Evolutionary conservation across 257 asterid species (phyloP).

Genomic region (Solanum gracilifrons): DNA sequence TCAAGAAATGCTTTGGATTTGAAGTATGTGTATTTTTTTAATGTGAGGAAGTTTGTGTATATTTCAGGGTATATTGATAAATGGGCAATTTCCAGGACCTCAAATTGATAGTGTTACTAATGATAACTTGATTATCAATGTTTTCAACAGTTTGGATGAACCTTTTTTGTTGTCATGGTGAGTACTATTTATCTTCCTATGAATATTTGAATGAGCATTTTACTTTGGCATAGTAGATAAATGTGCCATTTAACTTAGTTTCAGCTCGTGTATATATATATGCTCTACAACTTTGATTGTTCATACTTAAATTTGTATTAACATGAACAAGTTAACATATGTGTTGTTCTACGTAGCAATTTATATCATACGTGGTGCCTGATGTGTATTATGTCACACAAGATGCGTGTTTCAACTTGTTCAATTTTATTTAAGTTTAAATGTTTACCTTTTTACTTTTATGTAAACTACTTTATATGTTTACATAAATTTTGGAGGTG

Average conservation of each 20-base stretch:
- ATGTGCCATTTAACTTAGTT: no score
- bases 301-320: no score
- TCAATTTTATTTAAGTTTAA: no score
- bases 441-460: not conserved
- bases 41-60: not conserved
- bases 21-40: not conserved
- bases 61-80: conserved; percentile 40
- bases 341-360: no score
- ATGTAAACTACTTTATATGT: not conserved
- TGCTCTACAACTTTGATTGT: no score
- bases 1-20: not conserved
- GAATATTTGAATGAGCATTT: not conserved
- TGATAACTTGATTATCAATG: conserved; percentile 31
- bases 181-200: not conserved
- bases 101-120: conserved; percentile 23
- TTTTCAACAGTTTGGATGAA: conserved; percentile 32
- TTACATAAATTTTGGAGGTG: not conserved
- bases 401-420: no score
- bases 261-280: no score
- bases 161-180: conserved; percentile 38
- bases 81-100: conserved; percentile 45
- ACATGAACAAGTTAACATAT: no score
- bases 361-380: no score
- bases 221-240: not conserved
- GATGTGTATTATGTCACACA: no score